phyloP scores from a whole-genome alignment of 495 filamentous ascomycete species.

The Neurospora africana region DNA sequence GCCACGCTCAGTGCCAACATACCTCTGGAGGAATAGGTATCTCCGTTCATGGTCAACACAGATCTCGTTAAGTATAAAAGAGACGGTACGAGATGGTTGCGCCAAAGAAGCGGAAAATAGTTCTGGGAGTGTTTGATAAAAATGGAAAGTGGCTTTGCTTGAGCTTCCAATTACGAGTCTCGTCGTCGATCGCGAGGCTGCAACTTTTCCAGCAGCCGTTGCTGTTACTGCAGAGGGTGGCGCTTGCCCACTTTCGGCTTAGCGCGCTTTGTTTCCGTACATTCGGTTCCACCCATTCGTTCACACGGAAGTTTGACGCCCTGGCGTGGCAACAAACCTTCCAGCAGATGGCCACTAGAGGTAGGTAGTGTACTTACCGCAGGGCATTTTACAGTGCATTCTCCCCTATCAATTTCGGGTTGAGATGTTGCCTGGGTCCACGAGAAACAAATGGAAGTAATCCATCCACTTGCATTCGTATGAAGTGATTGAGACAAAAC shows the following conservation, averaged over 20 bases:
- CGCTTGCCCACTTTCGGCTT: conserved; percentile 9
- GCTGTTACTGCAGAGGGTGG: not conserved
- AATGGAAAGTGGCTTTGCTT: not conserved
- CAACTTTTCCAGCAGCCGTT: conserved; percentile 21
- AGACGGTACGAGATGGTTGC: conserved; percentile 7
- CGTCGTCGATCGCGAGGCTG: conserved; percentile 24
- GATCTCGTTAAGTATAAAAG: not conserved
- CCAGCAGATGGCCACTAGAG: not conserved
- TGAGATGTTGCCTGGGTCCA: not conserved
- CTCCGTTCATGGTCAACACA: conserved; percentile 67
- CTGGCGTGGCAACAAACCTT: not conserved
- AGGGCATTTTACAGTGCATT: not conserved
- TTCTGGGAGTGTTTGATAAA: not conserved
- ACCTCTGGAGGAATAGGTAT: conserved; percentile 76
- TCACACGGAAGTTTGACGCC: not conserved
- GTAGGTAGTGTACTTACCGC: no score
- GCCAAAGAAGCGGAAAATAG: conserved; percentile 2
- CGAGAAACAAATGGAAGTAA: not conserved
- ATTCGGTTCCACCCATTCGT: not conserved
- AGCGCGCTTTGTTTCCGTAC: conserved; percentile 6
- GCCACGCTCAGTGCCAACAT: conserved; percentile 19
- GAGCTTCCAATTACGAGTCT: not conserved
- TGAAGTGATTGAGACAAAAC: not conserved
- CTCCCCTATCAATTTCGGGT: not conserved
- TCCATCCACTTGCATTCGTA: not conserved